Percentiles rank a stretch among this genome's conserved stretches.
phyloP scores from a whole-genome alignment of 2,329 filamentous ascomycete genomes.

The Scleromitrula shiraiana region DNA sequence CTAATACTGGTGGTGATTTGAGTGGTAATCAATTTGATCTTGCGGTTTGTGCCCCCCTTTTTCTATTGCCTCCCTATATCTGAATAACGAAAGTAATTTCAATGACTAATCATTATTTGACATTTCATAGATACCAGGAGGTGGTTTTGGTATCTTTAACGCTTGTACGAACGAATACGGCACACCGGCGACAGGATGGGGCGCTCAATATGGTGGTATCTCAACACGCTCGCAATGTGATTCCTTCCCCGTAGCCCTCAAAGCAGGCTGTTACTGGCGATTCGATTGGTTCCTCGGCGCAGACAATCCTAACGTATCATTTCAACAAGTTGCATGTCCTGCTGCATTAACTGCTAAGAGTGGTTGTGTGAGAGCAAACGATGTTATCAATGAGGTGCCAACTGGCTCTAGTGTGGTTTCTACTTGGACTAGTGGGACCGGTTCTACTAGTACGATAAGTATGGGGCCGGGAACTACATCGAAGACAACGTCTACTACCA shows the following conservation, averaged over 20 bases:
- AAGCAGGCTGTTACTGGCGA: conserved; percentile 42
- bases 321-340: conserved; percentile 39
- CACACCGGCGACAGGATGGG: conserved; percentile 35
- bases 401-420: conserved; percentile 1
- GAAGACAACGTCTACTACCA: neutral
- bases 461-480: too few species aligned
- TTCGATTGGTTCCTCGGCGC: conserved; percentile 44
- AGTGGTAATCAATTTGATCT: conserved; percentile 52
- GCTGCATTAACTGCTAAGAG: conserved; percentile 35
- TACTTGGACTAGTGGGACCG: conserved; percentile 1
- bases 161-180: conserved; percentile 43
- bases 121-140: conserved; percentile 40
- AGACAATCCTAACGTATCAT: conserved; percentile 39
- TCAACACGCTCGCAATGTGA: conserved; percentile 35
- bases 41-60: conserved; percentile 16
- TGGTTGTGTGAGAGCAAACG: conserved; percentile 29
- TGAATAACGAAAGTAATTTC: too few species aligned
- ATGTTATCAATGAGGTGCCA: conserved; percentile 3
- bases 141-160: conserved; percentile 48
- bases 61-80: neutral
- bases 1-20: conserved; percentile 53
- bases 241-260: conserved; percentile 35
- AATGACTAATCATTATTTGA: too few species aligned
- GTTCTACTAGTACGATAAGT: neutral
- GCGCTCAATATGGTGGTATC: conserved; percentile 41